These are phyloP conservation scores for Fusarium austroafricanum DNA, from an alignment of 2,329 filamentous ascomycete genomes.

Conservation along the genomic window DNA sequence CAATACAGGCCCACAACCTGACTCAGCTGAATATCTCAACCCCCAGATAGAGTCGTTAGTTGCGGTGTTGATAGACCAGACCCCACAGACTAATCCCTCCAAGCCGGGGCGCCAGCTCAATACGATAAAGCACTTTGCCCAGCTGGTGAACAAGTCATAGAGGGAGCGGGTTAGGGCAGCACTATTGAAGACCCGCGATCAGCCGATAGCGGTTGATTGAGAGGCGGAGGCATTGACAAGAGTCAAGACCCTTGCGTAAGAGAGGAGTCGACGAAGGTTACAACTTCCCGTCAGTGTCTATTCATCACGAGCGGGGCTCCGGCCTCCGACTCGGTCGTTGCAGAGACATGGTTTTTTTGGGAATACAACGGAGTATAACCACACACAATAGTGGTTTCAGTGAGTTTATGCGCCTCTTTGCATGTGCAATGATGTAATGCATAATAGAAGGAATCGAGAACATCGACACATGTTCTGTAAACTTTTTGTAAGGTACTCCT, in stretches of 20 bases:
- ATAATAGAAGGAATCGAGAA: slow-evolving; percentile 20
- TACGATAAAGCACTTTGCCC: slow-evolving; percentile 15
- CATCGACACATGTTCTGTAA: slow-evolving; percentile 16
- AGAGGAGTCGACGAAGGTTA: slow-evolving; percentile 11
- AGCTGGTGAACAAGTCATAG: neutral
- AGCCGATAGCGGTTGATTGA: slow-evolving; percentile 14
- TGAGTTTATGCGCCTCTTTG: slow-evolving; percentile 11
- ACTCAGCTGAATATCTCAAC: slow-evolving; percentile 36
- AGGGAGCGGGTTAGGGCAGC: slow-evolving; percentile 5
- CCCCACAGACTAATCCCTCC: slow-evolving; percentile 37
- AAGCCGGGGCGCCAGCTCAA: slow-evolving; percentile 25
- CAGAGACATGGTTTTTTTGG: slow-evolving; percentile 4
- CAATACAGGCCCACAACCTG: slow-evolving; percentile 17
- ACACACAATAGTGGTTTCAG: neutral
- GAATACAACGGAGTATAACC: slow-evolving; percentile 15
- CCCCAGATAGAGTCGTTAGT: slow-evolving; percentile 17
- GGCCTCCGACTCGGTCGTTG: slow-evolving; percentile 21
- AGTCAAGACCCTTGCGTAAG: slow-evolving; percentile 17
- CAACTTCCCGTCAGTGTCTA: neutral
- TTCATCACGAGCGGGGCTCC: slow-evolving; percentile 10
- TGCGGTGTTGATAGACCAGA: slow-evolving; percentile 28
- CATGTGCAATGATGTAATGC: slow-evolving; percentile 28
- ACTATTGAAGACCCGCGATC: neutral
- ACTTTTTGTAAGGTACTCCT: neutral
- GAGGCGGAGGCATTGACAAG: slow-evolving; percentile 7